Evolutionary conservation across 768 basidiomycete genomes (phyloP).

Genomic region (Termitomyces sp.): DNA sequence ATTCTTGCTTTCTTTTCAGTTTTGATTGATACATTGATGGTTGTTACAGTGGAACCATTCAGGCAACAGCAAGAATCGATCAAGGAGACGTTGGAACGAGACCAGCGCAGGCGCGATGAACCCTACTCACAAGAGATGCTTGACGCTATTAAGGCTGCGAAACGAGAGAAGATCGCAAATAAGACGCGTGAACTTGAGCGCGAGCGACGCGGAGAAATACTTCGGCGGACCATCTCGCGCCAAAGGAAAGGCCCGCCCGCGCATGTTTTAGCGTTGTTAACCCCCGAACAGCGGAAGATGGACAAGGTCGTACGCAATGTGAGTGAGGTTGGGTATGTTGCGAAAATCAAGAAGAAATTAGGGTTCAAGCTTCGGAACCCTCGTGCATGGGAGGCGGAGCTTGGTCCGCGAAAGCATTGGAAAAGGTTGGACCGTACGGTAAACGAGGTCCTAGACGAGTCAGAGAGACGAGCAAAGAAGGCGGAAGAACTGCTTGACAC

Average conservation of each 20-base stretch:
- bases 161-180: constrained; percentile 54
- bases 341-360: constrained; percentile 49
- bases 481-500: not conserved
- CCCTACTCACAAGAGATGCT: constrained; percentile 47
- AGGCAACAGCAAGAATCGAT: constrained; percentile 24
- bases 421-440: constrained; percentile 20
- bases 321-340: constrained; percentile 69
- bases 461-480: constrained; percentile 16
- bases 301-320: constrained; percentile 48
- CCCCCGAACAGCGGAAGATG: constrained; percentile 34
- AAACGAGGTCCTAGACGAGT: constrained; percentile 22
- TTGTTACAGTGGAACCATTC: constrained; percentile 31
- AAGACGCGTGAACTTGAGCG: constrained; percentile 57
- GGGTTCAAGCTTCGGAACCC: constrained; percentile 44
- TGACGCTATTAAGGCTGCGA: constrained; percentile 45
- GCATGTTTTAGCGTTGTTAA: constrained; percentile 49
- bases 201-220: constrained; percentile 60
- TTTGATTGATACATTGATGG: not conserved
- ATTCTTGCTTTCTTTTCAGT: not conserved
- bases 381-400: constrained; percentile 29
- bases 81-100: constrained; percentile 27
- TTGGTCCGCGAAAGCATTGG: constrained; percentile 22
- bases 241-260: constrained; percentile 57
- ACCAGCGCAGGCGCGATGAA: constrained; percentile 32
- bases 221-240: constrained; percentile 39